Evolutionary conservation across 306 rosid species (phyloP).

Genomic region (Dryas alaskensis): DNA sequence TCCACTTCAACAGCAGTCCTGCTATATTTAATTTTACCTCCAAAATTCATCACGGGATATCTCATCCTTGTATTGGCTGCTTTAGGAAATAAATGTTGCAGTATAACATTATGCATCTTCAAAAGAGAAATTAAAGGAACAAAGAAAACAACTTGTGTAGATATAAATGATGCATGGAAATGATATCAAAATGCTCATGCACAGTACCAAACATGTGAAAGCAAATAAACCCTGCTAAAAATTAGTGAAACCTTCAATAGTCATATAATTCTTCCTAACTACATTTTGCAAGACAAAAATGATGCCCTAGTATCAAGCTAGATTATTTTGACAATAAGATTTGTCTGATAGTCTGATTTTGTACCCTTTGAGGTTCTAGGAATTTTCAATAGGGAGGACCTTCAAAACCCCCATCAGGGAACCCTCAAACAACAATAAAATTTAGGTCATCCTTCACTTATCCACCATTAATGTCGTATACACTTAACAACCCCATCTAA

Average conservation of each 20-base stretch:
- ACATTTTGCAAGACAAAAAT: neutral
- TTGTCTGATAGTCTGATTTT: neutral
- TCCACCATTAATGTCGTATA: neutral
- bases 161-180: neutral
- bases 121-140: neutral
- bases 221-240: neutral
- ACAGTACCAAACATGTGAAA: no score
- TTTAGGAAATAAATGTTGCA: neutral
- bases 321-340: neutral
- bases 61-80: constrained; percentile 44
- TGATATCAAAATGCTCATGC: neutral
- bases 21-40: constrained; percentile 65
- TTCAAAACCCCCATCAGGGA: neutral
- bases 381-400: neutral
- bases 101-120: neutral
- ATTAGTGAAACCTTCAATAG: neutral
- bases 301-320: neutral
- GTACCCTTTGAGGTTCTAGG: neutral
- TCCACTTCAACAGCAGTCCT: constrained; percentile 57
- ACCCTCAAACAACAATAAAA: neutral
- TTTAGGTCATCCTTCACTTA: neutral
- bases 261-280: neutral
- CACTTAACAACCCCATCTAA: neutral
- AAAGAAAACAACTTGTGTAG: neutral
- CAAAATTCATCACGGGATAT: constrained; percentile 61